A percentile compares a stretch with the other conserved stretches of the same genome.
Conservation (phyloP, 805 yeast genomes). For the Ogataea minuta region DNA sequence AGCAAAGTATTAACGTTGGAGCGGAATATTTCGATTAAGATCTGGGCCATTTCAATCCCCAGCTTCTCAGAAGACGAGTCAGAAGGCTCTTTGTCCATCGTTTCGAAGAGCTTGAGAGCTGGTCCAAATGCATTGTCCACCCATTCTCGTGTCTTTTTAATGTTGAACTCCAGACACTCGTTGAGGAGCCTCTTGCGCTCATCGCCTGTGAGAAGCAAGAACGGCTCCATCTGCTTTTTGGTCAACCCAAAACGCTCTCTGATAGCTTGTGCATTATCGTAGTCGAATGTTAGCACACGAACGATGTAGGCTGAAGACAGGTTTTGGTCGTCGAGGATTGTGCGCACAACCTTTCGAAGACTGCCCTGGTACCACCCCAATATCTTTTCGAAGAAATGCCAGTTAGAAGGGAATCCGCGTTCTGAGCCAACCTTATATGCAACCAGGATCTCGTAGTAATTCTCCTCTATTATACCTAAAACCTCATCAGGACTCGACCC, state of each 20-base stretch:
- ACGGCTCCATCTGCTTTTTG: slow-evolving; percentile 45
- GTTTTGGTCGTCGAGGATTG: slow-evolving; percentile 42
- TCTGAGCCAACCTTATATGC: slow-evolving; percentile 60
- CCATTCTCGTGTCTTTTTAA: slow-evolving; percentile 83
- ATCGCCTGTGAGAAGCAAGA: slow-evolving; percentile 53
- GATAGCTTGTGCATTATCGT: slow-evolving; percentile 57
- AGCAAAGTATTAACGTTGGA: slow-evolving; percentile 37
- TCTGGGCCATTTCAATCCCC: slow-evolving; percentile 32
- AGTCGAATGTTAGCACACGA: slow-evolving; percentile 73
- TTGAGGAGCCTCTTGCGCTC: slow-evolving; percentile 69
- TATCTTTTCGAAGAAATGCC: slow-evolving; percentile 68
- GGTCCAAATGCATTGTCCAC: slow-evolving; percentile 45
- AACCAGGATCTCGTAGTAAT: slow-evolving; percentile 79
- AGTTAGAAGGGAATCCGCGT: slow-evolving; percentile 62
- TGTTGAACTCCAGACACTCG: slow-evolving; percentile 73
- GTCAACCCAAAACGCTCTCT: slow-evolving; percentile 48
- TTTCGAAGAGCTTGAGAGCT: slow-evolving; percentile 50
- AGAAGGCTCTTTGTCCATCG: slow-evolving; percentile 69
- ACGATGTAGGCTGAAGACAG: slow-evolving; percentile 79
- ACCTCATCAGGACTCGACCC: slow-evolving; percentile 48
- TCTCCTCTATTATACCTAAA: slow-evolving; percentile 62
- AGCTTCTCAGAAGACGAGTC: slow-evolving; percentile 26
- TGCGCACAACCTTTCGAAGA: slow-evolving; percentile 60
- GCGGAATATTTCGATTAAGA: slow-evolving; percentile 24
- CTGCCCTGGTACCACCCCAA: slow-evolving; percentile 66